Conservation (phyloP, 1,284 basidiomycete species). For the Naganishia liquefaciens region DNA sequence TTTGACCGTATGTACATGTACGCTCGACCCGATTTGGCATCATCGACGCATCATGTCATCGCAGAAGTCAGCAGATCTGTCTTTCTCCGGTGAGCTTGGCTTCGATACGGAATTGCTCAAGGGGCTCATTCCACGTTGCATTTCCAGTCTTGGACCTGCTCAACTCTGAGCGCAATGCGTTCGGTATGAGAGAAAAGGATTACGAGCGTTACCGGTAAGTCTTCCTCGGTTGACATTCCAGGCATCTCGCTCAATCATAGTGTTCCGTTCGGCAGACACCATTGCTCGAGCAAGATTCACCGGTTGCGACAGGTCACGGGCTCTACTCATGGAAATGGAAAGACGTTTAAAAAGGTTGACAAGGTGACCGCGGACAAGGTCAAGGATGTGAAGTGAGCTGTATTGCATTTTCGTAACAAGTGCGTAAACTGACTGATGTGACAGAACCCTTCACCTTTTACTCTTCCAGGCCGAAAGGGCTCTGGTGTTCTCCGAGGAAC, state of each 20-base stretch:
- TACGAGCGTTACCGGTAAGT: constrained; percentile 75
- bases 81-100: constrained; percentile 44
- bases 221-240: not conserved
- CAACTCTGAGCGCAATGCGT: constrained; percentile 85
- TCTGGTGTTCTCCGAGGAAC: constrained; percentile 60
- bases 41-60: too few species aligned
- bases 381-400: constrained; percentile 74
- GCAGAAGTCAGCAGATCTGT: constrained; percentile 36
- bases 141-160: constrained; percentile 71
- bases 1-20: too few species aligned
- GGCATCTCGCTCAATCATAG: constrained; percentile 16
- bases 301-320: constrained; percentile 79
- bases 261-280: constrained; percentile 65
- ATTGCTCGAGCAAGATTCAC: constrained; percentile 86
- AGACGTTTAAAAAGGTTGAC: constrained; percentile 80
- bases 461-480: constrained; percentile 87
- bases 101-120: not conserved
- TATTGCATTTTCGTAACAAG: not conserved
- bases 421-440: not conserved
- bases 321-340: constrained; percentile 83
- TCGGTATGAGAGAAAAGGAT: constrained; percentile 87
- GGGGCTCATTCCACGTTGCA: not conserved
- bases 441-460: constrained; percentile 67
- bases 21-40: too few species aligned
- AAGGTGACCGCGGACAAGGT: constrained; percentile 64